These are phyloP conservation scores for Solanum sejunctum DNA, from an alignment of 257 asterid species.

Conservation along the genomic window DNA sequence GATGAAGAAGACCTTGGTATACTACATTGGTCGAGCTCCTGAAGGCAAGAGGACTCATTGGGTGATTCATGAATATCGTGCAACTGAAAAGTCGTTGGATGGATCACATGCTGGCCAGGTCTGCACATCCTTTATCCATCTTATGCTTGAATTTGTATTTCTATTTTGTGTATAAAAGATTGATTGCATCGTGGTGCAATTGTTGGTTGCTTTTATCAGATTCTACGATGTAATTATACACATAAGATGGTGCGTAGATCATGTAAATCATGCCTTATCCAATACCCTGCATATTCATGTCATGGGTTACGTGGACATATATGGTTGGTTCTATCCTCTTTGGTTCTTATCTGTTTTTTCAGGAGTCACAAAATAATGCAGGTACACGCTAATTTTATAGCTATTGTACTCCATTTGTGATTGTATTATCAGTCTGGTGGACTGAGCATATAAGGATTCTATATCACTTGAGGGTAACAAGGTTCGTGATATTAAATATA, in stretches of 20 bases:
- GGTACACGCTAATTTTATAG: not conserved
- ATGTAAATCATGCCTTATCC: not conserved
- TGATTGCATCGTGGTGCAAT: not conserved
- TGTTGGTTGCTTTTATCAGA: not conserved
- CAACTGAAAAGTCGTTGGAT: slow-evolving; percentile 69
- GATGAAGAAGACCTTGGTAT: slow-evolving; percentile 86
- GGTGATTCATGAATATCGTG: slow-evolving; percentile 98
- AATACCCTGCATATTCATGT: not conserved
- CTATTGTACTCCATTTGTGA: not conserved
- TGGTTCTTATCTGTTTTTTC: not conserved
- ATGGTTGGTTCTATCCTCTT: not conserved
- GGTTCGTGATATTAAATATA: not conserved
- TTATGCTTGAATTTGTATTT: not conserved
- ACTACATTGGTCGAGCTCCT: slow-evolving; percentile 90
- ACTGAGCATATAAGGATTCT: not conserved
- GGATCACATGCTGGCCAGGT: slow-evolving; percentile 99
- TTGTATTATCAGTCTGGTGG: not conserved
- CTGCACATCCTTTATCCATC: not conserved
- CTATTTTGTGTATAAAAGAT: not conserved
- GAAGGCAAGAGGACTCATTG: slow-evolving; percentile 88
- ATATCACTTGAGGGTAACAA: not conserved
- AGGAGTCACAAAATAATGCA: not conserved
- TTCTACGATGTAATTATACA: not conserved
- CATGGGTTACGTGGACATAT: not conserved
- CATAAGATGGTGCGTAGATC: not conserved